phyloP scores from a whole-genome alignment of 179 eudicot genomes.

The Beta corolliflora region DNA sequence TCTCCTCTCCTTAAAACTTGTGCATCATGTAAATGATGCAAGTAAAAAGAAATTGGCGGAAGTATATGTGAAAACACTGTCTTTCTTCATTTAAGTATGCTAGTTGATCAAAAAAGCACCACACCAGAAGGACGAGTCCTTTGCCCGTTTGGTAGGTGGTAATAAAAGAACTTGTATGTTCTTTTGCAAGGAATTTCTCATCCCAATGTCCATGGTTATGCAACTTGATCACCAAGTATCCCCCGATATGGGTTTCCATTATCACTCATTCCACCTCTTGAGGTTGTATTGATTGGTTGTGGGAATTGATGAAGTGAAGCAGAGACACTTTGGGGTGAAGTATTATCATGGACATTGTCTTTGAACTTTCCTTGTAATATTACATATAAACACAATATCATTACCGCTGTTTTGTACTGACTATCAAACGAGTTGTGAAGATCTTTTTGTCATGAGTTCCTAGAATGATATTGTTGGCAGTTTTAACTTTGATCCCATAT shows the following conservation, averaged over 20 bases:
- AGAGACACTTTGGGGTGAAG: neutral
- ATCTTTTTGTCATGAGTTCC: conserved; percentile 5
- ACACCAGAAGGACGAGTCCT: no score
- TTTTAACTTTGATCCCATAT: conserved; percentile 1
- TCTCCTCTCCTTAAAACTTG: no score
- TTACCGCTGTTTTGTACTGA: neutral
- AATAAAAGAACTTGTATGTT: neutral
- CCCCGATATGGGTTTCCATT: neutral
- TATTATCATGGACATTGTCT: neutral
- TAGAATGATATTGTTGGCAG: conserved; percentile 1
- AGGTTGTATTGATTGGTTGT: neutral
- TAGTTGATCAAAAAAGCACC: no score
- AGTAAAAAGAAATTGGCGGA: no score
- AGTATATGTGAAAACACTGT: no score
- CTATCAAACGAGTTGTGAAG: neutral
- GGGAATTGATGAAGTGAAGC: neutral
- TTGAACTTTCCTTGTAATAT: neutral
- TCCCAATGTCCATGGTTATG: neutral
- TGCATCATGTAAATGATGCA: no score
- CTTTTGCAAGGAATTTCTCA: neutral
- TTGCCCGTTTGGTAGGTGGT: neutral
- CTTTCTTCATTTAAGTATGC: no score
- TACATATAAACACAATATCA: neutral
- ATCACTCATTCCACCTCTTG: neutral
- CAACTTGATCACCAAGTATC: neutral